Evolutionary conservation across 139 green algal genomes (phyloP).

Genomic region (Chlorella sp.): DNA sequence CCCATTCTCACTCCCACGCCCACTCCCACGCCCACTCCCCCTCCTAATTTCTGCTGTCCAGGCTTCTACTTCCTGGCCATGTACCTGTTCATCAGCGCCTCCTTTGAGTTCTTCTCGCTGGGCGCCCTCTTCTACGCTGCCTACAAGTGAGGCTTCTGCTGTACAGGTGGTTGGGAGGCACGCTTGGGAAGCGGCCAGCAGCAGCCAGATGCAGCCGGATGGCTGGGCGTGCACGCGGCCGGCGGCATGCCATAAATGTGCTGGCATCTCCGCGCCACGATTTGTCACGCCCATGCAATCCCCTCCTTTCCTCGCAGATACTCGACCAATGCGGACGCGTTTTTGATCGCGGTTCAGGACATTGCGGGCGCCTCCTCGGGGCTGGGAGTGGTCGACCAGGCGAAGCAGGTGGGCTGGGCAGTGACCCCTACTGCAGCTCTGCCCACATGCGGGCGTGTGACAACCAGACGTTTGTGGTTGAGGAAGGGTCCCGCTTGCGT

Average conservation of each 20-base stretch:
- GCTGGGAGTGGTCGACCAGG: conserved; percentile 39
- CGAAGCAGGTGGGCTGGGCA: conserved; percentile 11
- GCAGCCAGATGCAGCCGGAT: too few species aligned
- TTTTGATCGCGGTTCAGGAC: conserved; percentile 38
- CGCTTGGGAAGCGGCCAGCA: too few species aligned
- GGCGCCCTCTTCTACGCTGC: not conserved
- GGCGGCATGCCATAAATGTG: not conserved
- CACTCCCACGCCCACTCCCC: not conserved
- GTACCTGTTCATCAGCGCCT: conserved; percentile 40
- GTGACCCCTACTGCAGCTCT: too few species aligned
- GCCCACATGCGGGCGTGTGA: too few species aligned
- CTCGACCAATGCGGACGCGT: conserved; percentile 23
- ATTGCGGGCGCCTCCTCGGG: conserved; percentile 28
- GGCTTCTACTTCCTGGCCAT: conserved; percentile 32
- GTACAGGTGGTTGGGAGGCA: not conserved
- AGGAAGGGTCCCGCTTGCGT: too few species aligned
- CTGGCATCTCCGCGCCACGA: too few species aligned
- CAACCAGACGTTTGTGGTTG: too few species aligned
- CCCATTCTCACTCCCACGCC: not conserved
- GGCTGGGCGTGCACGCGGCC: too few species aligned
- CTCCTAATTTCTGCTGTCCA: too few species aligned
- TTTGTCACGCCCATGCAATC: not conserved
- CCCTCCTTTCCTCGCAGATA: conserved; percentile 1
- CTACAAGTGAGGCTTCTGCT: not conserved
- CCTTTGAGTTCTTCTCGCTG: conserved; percentile 40